Conservation (phyloP, 257 asterid genomes). For the Capsicum baccatum region DNA sequence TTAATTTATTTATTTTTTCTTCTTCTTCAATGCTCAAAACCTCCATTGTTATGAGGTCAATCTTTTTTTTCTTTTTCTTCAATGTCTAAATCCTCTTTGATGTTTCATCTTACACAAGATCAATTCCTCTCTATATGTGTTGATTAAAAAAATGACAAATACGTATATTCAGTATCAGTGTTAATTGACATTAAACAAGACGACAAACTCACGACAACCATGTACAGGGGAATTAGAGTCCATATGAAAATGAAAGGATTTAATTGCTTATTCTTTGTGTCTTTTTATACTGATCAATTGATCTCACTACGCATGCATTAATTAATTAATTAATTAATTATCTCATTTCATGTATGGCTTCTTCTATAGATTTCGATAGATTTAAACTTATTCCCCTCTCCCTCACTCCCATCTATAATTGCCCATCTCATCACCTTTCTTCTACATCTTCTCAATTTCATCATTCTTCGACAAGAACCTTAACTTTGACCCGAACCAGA, state of each 20-base stretch:
- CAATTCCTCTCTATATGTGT: too few species aligned
- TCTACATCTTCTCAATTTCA: slow-evolving; percentile 6
- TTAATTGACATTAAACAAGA: background rate
- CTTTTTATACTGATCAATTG: background rate
- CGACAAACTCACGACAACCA: background rate
- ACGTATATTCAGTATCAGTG: too few species aligned
- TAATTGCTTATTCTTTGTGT: background rate
- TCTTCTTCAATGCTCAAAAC: too few species aligned
- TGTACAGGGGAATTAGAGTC: background rate
- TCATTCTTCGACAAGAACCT: slow-evolving; percentile 31
- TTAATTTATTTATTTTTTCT: too few species aligned
- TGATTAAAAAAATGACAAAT: too few species aligned
- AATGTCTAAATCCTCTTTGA: too few species aligned
- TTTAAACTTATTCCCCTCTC: slow-evolving; percentile 55
- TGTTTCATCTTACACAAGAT: too few species aligned
- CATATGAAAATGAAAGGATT: background rate
- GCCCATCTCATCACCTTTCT: slow-evolving; percentile 41
- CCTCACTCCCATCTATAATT: slow-evolving; percentile 52
- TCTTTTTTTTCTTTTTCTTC: too few species aligned
- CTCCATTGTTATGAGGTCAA: too few species aligned
- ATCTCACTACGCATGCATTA: background rate
- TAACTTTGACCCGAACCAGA: slow-evolving; percentile 37
- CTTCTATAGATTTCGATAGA: slow-evolving; percentile 55
- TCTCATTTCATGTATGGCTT: slow-evolving; percentile 52
- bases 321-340: background rate